Evolutionary conservation across 176 grass and related monocot genomes (phyloP).

Genomic region (Avena eriantha): DNA sequence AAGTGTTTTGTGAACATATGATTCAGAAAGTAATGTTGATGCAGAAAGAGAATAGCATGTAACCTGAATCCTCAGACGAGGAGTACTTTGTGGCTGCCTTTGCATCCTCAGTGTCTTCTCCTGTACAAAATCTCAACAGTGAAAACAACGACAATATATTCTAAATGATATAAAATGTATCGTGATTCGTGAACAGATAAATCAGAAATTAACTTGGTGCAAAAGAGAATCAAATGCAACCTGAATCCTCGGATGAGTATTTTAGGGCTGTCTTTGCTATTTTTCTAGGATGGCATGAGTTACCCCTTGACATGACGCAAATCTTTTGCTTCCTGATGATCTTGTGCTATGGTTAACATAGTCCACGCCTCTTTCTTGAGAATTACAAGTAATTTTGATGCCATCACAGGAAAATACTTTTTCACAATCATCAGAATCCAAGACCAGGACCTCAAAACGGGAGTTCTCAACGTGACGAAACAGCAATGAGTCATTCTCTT

Average conservation of each 20-base stretch:
- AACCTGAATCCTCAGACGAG: slow-evolving; percentile 13
- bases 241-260: slow-evolving; percentile 4
- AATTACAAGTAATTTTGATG: slow-evolving; percentile 9
- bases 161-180: background rate
- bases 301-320: background rate
- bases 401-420: slow-evolving; percentile 17
- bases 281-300: slow-evolving; percentile 18
- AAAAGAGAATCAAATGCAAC: slow-evolving; percentile 13
- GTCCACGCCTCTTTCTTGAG: slow-evolving; percentile 18
- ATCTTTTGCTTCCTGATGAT: slow-evolving; percentile 20
- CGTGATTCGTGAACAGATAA: background rate
- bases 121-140: background rate
- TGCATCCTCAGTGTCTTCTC: background rate
- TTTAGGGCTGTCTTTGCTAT: background rate
- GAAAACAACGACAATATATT: background rate
- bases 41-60: background rate
- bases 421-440: slow-evolving; percentile 36
- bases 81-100: background rate
- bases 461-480: slow-evolving; percentile 43
- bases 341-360: background rate
- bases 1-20: background rate
- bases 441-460: slow-evolving; percentile 43
- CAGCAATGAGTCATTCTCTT: slow-evolving; percentile 37
- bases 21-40: background rate
- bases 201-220: background rate